Conservation (phyloP, 768 basidiomycete species). For the Lactifluus rugatus region DNA sequence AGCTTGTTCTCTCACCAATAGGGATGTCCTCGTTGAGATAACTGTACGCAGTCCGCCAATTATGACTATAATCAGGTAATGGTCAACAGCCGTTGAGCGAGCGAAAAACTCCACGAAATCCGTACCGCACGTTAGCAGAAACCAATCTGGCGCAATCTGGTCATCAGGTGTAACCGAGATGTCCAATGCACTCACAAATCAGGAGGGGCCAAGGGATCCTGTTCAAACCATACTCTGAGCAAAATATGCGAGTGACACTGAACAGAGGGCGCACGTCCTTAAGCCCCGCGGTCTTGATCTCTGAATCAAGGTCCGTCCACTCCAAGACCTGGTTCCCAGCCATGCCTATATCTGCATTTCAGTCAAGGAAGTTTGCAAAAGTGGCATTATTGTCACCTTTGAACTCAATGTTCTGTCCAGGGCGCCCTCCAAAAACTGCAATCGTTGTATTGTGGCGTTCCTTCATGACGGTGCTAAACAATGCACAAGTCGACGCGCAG, state of each 20-base stretch:
- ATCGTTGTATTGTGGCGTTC: slow-evolving; percentile 41
- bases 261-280: slow-evolving; percentile 23
- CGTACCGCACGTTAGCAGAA: slow-evolving; percentile 10
- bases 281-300: slow-evolving; percentile 27
- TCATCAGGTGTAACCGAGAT: background rate
- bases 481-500: slow-evolving; percentile 50
- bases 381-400: slow-evolving; percentile 27
- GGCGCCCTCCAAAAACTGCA: slow-evolving; percentile 45
- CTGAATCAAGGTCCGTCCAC: slow-evolving; percentile 25
- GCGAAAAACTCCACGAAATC: background rate
- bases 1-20: slow-evolving; percentile 9
- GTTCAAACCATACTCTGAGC: background rate
- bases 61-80: background rate
- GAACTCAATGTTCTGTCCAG: slow-evolving; percentile 37
- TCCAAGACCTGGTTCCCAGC: slow-evolving; percentile 28
- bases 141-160: slow-evolving; percentile 6
- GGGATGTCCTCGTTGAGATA: slow-evolving; percentile 2
- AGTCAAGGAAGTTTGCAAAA: background rate
- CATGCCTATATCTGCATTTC: slow-evolving; percentile 21
- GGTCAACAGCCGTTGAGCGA: background rate
- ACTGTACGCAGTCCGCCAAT: slow-evolving; percentile 18
- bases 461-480: slow-evolving; percentile 47
- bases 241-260: background rate
- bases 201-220: slow-evolving; percentile 32
- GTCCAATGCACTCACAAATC: slow-evolving; percentile 26